Evolutionary conservation across 768 basidiomycete genomes (phyloP).

Genomic region (Aureoboletus auriporus): DNA sequence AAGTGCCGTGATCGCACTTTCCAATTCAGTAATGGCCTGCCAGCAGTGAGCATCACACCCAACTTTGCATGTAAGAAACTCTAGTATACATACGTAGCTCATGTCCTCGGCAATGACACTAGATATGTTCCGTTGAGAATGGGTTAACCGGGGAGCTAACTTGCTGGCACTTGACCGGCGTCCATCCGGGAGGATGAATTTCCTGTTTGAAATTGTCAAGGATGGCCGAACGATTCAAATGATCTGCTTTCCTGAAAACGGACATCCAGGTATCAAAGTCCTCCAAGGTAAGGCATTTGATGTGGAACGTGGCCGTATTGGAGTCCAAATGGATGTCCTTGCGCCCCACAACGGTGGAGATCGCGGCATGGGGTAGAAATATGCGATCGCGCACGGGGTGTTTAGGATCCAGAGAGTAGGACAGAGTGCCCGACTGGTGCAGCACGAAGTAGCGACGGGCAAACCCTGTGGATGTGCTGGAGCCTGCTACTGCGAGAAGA

Average conservation of each 20-base stretch:
- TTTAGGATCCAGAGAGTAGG: constrained; percentile 71
- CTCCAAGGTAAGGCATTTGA: constrained; percentile 66
- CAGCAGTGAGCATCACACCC: constrained; percentile 1
- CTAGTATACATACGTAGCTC: constrained; percentile 44
- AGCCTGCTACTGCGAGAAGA: background rate
- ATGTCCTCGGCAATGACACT: constrained; percentile 62
- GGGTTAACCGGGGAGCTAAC: constrained; percentile 38
- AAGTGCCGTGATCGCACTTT: constrained; percentile 47
- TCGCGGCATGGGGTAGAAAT: constrained; percentile 64
- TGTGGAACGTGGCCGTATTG: constrained; percentile 72
- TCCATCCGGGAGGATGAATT: constrained; percentile 47
- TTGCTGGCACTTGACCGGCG: constrained; percentile 34
- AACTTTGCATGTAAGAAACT: background rate
- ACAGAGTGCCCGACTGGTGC: constrained; percentile 61
- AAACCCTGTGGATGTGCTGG: constrained; percentile 50
- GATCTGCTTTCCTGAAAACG: constrained; percentile 56
- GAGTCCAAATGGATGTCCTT: constrained; percentile 83
- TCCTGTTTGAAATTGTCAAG: constrained; percentile 39
- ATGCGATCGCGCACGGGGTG: constrained; percentile 71
- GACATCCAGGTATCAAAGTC: constrained; percentile 76
- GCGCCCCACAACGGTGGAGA: constrained; percentile 67
- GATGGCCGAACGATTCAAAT: constrained; percentile 5
- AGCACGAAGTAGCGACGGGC: constrained; percentile 81
- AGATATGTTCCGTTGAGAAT: constrained; percentile 46
- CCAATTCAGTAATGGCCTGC: constrained; percentile 59